phyloP scores from a whole-genome alignment of 495 filamentous ascomycete species.

The Thermothielavioides terrestris region DNA sequence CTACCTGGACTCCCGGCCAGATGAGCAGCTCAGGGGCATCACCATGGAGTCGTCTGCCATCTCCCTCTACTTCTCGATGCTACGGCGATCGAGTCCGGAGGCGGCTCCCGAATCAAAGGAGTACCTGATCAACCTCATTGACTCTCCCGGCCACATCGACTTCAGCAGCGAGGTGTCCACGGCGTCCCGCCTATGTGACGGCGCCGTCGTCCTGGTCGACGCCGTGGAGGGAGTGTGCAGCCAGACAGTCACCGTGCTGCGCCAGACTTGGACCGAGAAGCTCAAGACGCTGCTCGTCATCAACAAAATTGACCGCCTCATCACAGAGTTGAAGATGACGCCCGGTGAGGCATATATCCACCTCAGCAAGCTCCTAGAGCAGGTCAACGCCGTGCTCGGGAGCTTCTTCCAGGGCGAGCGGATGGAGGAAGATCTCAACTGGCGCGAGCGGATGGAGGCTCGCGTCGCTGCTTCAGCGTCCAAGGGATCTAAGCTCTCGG shows the following conservation, averaged over 20 bases:
- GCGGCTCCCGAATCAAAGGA: slow-evolving; percentile 64
- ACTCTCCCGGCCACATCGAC: slow-evolving; percentile 96
- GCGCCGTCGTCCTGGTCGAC: slow-evolving; percentile 91
- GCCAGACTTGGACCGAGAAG: slow-evolving; percentile 93
- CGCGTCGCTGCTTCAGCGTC: slow-evolving; percentile 54
- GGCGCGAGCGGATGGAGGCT: slow-evolving; percentile 88
- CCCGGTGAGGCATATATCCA: slow-evolving; percentile 83
- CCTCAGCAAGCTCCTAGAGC: slow-evolving; percentile 81
- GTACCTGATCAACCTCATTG: slow-evolving; percentile 95
- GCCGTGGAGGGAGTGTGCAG: slow-evolving; percentile 97
- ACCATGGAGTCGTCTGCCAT: slow-evolving; percentile 99
- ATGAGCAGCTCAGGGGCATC: slow-evolving; percentile 94
- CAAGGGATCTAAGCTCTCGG: slow-evolving; percentile 39
- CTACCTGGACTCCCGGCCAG: slow-evolving; percentile 91
- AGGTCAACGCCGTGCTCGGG: slow-evolving; percentile 94
- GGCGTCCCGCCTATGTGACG: slow-evolving; percentile 88
- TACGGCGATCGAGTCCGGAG: slow-evolving; percentile 57
- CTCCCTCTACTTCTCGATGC: slow-evolving; percentile 90
- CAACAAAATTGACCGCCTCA: slow-evolving; percentile 94
- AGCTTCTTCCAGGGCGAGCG: slow-evolving; percentile 97
- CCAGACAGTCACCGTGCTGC: slow-evolving; percentile 93
- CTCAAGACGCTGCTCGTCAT: slow-evolving; percentile 90
- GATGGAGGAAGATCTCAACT: slow-evolving; percentile 97
- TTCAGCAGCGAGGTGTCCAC: slow-evolving; percentile 98
- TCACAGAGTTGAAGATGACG: slow-evolving; percentile 89